These are phyloP conservation scores for Trichoderma brevicompactum DNA, from an alignment of 2,329 filamentous ascomycete species.

Conservation along the genomic window DNA sequence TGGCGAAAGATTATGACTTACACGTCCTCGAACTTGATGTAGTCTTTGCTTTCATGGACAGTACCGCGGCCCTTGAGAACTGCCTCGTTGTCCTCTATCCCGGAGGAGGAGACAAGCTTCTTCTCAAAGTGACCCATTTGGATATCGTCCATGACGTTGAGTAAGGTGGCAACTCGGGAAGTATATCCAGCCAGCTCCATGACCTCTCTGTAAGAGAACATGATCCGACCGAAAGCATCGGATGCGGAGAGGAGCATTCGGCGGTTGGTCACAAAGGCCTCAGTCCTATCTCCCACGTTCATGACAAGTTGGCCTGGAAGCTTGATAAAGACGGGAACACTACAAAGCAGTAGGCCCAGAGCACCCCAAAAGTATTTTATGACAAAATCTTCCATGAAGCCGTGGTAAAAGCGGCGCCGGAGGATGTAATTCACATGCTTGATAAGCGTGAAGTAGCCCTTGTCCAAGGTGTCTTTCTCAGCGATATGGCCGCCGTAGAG, in stretches of 20 bases:
- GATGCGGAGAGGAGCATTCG: constrained; percentile 91
- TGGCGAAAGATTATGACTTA: constrained; percentile 41
- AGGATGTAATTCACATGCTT: constrained; percentile 98
- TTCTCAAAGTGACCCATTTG: constrained; percentile 91
- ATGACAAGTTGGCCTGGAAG: constrained; percentile 70
- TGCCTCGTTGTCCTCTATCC: constrained; percentile 78
- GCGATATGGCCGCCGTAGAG: constrained; percentile 89
- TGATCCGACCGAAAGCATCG: constrained; percentile 91
- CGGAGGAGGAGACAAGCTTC: constrained; percentile 88
- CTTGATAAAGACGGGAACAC: constrained; percentile 94
- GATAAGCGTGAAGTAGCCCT: constrained; percentile 98
- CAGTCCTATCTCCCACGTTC: constrained; percentile 72
- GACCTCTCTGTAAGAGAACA: constrained; percentile 98
- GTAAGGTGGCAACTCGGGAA: constrained; percentile 82
- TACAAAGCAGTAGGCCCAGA: constrained; percentile 86
- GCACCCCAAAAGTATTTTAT: constrained; percentile 99
- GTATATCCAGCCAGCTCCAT: constrained; percentile 96
- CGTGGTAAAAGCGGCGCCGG: constrained; percentile 88
- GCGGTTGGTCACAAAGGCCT: constrained; percentile 90
- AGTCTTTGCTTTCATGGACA: constrained; percentile 76
- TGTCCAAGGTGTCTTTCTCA: constrained; percentile 95
- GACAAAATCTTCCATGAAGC: constrained; percentile 99
- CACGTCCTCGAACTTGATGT: constrained; percentile 82
- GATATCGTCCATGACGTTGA: constrained; percentile 95
- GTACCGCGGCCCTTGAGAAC: constrained; percentile 82